Percentiles rank a stretch among this genome's conserved stretches.
phyloP scores from a whole-genome alignment of 2,329 filamentous ascomycete genomes.

The Phialophora tarda region DNA sequence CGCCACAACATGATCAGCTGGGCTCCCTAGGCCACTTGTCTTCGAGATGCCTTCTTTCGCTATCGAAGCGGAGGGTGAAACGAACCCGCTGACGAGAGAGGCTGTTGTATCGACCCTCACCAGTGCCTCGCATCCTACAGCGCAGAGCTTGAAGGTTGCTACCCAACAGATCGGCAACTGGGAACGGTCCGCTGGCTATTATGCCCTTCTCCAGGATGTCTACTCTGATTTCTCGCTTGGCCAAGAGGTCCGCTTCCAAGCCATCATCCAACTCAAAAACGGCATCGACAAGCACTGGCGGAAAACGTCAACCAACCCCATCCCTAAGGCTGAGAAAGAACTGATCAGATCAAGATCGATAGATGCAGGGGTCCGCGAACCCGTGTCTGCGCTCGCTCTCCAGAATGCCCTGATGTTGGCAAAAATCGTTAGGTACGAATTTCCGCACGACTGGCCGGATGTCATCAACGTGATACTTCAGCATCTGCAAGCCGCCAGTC shows the following conservation, averaged over 20 bases:
- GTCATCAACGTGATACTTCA: conserved; percentile 49
- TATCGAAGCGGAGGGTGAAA: conserved; percentile 64
- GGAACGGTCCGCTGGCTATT: conserved; percentile 71
- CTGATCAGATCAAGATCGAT: conserved; percentile 76
- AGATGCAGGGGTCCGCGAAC: conserved; percentile 76
- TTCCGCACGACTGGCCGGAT: conserved; percentile 77
- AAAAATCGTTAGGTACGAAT: conserved; percentile 89
- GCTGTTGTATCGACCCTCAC: conserved; percentile 70
- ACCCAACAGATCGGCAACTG: conserved; percentile 72
- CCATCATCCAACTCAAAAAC: conserved; percentile 94
- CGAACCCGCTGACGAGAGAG: conserved; percentile 69
- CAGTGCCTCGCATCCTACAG: conserved; percentile 60
- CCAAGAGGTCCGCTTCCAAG: conserved; percentile 79
- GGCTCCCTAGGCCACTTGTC: not conserved
- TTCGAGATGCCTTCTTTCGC: conserved; percentile 39
- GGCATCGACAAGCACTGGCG: conserved; percentile 96
- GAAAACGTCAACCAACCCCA: conserved; percentile 72
- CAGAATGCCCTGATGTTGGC: conserved; percentile 88
- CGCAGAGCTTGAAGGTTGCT: conserved; percentile 62
- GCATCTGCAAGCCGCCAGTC: conserved; percentile 41
- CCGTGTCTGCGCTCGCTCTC: conserved; percentile 74
- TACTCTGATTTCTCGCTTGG: conserved; percentile 82
- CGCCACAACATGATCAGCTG: conserved; percentile 11
- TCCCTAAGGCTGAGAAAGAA: conserved; percentile 73
- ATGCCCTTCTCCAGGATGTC: conserved; percentile 73